phyloP scores from a whole-genome alignment of 441 rosid genomes.

The Populus hybrid region DNA sequence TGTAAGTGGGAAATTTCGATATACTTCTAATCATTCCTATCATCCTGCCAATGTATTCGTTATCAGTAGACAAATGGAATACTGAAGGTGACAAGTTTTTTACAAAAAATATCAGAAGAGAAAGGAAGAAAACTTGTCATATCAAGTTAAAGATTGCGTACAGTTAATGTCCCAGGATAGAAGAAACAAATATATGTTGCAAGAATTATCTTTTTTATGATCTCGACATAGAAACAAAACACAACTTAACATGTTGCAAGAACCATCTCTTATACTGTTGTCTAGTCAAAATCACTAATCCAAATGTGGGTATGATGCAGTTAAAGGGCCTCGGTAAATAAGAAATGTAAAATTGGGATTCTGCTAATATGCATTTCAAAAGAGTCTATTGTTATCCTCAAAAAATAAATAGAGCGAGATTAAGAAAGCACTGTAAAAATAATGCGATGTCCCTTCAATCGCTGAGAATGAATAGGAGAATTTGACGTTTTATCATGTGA shows the following conservation, averaged over 20 bases:
- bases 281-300: neutral
- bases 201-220: too few relatives aligned
- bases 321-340: neutral
- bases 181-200: too few relatives aligned
- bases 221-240: too few relatives aligned
- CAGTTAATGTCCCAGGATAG: too few relatives aligned
- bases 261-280: neutral
- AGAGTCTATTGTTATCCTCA: neutral
- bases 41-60: constrained; percentile 44
- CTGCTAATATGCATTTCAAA: neutral
- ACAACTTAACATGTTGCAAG: too few relatives aligned
- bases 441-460: neutral
- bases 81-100: neutral
- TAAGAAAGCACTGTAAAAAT: neutral
- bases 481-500: too few relatives aligned
- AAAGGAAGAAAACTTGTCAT: neutral
- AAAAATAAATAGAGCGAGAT: neutral
- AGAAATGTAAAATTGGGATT: neutral
- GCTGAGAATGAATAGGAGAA: neutral
- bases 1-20: constrained; percentile 68
- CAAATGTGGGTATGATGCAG: neutral
- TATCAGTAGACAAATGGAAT: neutral
- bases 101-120: neutral
- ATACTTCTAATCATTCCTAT: constrained; percentile 59
- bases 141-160: neutral